phyloP scores from a whole-genome alignment of 768 basidiomycete genomes.

The Russula abietina region DNA sequence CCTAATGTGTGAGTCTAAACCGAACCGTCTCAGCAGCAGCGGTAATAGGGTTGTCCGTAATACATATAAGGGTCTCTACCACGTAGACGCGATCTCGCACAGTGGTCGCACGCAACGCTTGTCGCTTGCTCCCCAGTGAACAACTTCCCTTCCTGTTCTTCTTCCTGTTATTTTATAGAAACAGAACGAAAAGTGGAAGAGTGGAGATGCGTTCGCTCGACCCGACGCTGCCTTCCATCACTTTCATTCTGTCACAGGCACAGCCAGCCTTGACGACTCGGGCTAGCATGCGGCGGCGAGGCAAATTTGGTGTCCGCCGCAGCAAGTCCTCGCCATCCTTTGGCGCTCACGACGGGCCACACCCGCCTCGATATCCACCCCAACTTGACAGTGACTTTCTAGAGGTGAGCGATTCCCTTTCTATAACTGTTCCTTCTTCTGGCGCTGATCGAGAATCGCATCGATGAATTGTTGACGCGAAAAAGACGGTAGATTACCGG shows the following conservation, averaged over 20 bases:
- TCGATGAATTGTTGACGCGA: constrained; percentile 4
- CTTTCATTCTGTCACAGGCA: constrained; percentile 20
- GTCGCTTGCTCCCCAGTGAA: background rate
- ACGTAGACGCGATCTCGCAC: background rate
- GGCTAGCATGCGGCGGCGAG: background rate
- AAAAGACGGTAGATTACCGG: constrained; percentile 24
- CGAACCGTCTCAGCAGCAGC: background rate
- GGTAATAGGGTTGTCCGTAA: background rate
- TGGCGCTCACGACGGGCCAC: background rate
- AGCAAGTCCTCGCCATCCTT: constrained; percentile 16
- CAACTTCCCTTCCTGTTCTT: background rate
- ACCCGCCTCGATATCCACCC: constrained; percentile 23
- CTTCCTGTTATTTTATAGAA: background rate
- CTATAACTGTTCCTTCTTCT: background rate
- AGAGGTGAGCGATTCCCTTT: constrained; percentile 6
- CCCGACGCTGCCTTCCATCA: constrained; percentile 24
- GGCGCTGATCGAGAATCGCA: background rate
- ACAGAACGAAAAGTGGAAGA: background rate
- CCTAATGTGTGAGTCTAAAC: background rate
- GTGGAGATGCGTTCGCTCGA: constrained; percentile 18
- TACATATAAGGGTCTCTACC: background rate
- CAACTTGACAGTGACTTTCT: constrained; percentile 22
- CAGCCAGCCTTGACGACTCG: background rate
- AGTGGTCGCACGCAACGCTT: background rate
- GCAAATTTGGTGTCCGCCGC: constrained; percentile 5